Conservation (phyloP, 306 rosid species). For the Cucumis cinereus region DNA sequence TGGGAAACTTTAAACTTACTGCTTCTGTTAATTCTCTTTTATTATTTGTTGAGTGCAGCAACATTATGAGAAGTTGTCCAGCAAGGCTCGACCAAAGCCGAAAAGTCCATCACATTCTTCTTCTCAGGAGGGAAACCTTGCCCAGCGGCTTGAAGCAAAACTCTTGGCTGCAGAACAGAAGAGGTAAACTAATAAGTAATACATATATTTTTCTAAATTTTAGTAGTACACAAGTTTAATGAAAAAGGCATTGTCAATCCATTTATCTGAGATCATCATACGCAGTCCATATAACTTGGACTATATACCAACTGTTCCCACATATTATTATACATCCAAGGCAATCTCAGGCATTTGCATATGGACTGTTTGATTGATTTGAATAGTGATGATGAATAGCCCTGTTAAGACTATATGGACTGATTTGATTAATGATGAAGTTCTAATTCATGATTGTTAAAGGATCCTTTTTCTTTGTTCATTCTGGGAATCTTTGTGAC, state of each 20-base stretch:
- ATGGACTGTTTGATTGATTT: no score
- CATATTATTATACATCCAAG: background rate
- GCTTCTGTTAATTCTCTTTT: background rate
- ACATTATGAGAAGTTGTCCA: conserved; percentile 60
- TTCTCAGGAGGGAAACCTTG: conserved; percentile 62
- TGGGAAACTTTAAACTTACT: background rate
- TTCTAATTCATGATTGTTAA: background rate
- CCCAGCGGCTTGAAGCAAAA: conserved; percentile 81
- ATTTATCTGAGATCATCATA: background rate
- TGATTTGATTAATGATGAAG: background rate
- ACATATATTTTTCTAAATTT: background rate
- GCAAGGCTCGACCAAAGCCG: conserved; percentile 79
- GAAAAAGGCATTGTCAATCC: background rate
- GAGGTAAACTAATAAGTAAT: conserved; percentile 28
- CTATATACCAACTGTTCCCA: background rate
- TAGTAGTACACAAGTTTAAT: background rate
- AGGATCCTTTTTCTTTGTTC: background rate
- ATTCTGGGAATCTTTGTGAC: background rate
- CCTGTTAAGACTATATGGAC: background rate
- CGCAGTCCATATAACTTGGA: background rate
- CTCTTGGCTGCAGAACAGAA: conserved; percentile 89
- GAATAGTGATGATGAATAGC: no score
- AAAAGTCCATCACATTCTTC: conserved; percentile 64
- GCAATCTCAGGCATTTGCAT: background rate
- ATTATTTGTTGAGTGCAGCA: conserved; percentile 34